Evolutionary conservation across 2,329 filamentous ascomycete genomes (phyloP), one percentile per base, ranked within the genome.

Genomic region (Colletotrichum musicola): DNA sequence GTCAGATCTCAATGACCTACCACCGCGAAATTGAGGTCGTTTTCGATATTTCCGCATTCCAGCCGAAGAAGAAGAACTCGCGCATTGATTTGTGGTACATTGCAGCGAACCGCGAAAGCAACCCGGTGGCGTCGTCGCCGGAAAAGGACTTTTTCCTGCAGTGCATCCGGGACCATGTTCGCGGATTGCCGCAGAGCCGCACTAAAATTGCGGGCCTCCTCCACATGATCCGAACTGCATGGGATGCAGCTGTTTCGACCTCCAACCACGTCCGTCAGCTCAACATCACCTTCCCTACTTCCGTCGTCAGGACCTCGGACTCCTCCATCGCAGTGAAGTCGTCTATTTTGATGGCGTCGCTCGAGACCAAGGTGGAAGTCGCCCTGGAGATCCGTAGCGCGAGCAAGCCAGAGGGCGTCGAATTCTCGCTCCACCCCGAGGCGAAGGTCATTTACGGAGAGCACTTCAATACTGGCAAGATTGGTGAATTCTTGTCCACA

Each of bases 131-230:
- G 0, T 78, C 89, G 60, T 90, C 89, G 1, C 85, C 86, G 0
- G 92, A 92, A 75, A 90, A 89, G 72, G 90, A 92, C 44, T 95
- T 95, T 80, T 93, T 94, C 76, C 81, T 95, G 7, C 88, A 92
- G 74, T 88, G 89, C 73, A 89, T 95, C 66, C 87, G 90, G 50
- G 90, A 92, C 64, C 86, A 91, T 64, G 81, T 93, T 49, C 88
- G 91, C 55, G 86, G 83, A 1, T 78, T 93, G 49, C 81, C 84
- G 13, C 90, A 91, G 76, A 81, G 83, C 64, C 81, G 84, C 55
- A 91, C 87, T 0, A 82, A 83, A 58, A 81, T 91, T 30, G 83
- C 84, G 16, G 81, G 84, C 40, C 82, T 95, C 27, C 83, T 95
- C 16, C 73, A 76, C 4, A 81, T 88, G 16, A 87, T 94, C 50